Conservation (phyloP, 2,329 filamentous ascomycete genomes). For the Bipolaris sorokiniana region DNA sequence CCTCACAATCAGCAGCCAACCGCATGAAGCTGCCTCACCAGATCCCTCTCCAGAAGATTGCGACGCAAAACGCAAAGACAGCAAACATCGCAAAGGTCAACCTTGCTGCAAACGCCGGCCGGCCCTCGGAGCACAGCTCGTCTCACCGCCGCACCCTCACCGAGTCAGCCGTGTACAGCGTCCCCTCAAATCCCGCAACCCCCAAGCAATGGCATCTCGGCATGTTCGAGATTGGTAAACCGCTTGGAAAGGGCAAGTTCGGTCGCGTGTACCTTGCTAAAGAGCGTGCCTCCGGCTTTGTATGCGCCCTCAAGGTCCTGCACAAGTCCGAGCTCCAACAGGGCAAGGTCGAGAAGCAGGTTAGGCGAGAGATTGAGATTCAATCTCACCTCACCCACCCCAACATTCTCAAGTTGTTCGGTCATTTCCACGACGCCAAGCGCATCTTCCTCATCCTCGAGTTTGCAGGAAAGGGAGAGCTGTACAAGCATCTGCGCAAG, state of each 20-base stretch:
- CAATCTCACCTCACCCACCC: constrained; percentile 86
- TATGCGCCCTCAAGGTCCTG: constrained; percentile 84
- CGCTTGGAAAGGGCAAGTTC: constrained; percentile 86
- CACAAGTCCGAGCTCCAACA: constrained; percentile 84
- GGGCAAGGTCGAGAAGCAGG: constrained; percentile 84
- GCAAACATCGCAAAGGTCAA: constrained; percentile 66
- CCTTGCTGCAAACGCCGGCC: constrained; percentile 63
- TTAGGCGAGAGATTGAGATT: constrained; percentile 87
- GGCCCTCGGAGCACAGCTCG: constrained; percentile 46
- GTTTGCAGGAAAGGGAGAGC: constrained; percentile 82
- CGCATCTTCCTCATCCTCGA: constrained; percentile 87
- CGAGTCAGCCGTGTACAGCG: constrained; percentile 56
- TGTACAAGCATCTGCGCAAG: constrained; percentile 84
- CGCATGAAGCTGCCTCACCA: constrained; percentile 76
- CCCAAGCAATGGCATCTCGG: constrained; percentile 76
- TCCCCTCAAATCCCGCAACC: constrained; percentile 35
- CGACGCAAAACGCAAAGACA: constrained; percentile 71
- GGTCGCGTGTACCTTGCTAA: constrained; percentile 84
- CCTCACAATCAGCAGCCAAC: constrained; percentile 54
- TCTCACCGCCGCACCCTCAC: constrained; percentile 51
- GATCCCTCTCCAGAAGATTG: constrained; percentile 81
- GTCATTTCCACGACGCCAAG: constrained; percentile 89
- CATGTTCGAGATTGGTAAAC: constrained; percentile 92
- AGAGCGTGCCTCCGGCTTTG: constrained; percentile 78
- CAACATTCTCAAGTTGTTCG: constrained; percentile 82